These are phyloP conservation scores for Cyclotella kingstonii DNA, from an alignment of 108 stramenopile species.

Conservation along the genomic window DNA sequence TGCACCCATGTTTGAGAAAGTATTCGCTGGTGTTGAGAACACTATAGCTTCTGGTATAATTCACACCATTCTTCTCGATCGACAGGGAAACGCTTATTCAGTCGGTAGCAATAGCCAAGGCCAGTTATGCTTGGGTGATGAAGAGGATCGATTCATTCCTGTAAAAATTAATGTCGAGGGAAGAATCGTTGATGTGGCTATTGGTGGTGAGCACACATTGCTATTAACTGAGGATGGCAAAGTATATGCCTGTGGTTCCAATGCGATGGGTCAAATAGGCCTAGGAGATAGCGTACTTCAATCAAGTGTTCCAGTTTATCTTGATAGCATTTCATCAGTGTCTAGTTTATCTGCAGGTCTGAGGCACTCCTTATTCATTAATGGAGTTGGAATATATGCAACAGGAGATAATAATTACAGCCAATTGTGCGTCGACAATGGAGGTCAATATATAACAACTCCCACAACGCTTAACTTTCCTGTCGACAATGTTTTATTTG, in stretches of 20 bases:
- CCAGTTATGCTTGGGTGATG: slow-evolving; percentile 27
- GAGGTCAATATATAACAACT: background rate
- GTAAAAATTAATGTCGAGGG: slow-evolving; percentile 21
- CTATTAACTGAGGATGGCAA: slow-evolving; percentile 23
- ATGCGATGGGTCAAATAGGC: slow-evolving; percentile 40
- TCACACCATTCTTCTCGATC: slow-evolving; percentile 32
- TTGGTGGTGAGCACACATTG: slow-evolving; percentile 47
- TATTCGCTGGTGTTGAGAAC: slow-evolving; percentile 28
- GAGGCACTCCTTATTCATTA: slow-evolving; percentile 18
- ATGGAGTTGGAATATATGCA: slow-evolving; percentile 22
- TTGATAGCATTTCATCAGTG: slow-evolving; percentile 4
- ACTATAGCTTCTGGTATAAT: slow-evolving; percentile 9
- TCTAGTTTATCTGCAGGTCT: slow-evolving; percentile 19
- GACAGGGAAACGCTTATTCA: slow-evolving; percentile 23
- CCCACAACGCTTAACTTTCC: slow-evolving; percentile 12
- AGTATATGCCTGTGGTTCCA: slow-evolving; percentile 40
- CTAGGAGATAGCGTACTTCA: slow-evolving; percentile 9
- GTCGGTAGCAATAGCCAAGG: slow-evolving; percentile 24
- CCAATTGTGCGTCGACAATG: slow-evolving; percentile 16
- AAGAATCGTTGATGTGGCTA: slow-evolving; percentile 33
- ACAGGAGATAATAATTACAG: slow-evolving; percentile 28
- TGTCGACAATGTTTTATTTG: slow-evolving; percentile 5
- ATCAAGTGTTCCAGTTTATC: background rate
- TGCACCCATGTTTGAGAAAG: slow-evolving; percentile 21
- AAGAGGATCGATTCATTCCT: slow-evolving; percentile 17